Conservation (phyloP, 768 basidiomycete species). For the Mycena filopes region DNA sequence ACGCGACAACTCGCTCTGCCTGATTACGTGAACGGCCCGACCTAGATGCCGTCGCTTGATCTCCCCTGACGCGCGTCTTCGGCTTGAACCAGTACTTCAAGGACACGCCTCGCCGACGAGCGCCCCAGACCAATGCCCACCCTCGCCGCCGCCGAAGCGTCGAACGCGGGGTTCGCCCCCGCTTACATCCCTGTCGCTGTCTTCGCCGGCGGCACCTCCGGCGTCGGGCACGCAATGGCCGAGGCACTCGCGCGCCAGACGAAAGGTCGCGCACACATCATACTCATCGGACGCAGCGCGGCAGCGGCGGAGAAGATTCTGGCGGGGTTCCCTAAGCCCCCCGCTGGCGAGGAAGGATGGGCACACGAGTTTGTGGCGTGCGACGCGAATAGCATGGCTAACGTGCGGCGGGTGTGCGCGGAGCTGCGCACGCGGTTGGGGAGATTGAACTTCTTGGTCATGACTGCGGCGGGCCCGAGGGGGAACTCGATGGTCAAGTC, state of each 20-base stretch:
- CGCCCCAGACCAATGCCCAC: no score
- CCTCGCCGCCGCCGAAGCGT: neutral
- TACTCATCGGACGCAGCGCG: conserved; percentile 24
- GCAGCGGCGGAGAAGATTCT: neutral
- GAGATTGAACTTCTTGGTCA: conserved; percentile 47
- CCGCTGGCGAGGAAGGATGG: neutral
- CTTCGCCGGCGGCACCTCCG: conserved; percentile 33
- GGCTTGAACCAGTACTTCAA: no score
- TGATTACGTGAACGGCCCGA: no score
- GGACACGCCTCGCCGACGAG: no score
- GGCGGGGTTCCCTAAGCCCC: conserved; percentile 15
- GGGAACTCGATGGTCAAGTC: conserved; percentile 14
- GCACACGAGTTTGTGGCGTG: conserved; percentile 45
- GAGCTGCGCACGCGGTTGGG: conserved; percentile 26
- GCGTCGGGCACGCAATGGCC: conserved; percentile 45
- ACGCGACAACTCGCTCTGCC: no score
- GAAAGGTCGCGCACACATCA: conserved; percentile 39
- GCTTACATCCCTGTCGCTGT: conserved; percentile 25
- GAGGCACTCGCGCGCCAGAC: conserved; percentile 45
- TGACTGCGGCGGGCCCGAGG: conserved; percentile 29
- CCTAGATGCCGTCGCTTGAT: no score
- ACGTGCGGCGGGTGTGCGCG: neutral
- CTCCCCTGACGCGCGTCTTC: no score
- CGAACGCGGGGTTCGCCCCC: conserved; percentile 2
- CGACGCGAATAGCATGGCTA: conserved; percentile 35